Evolutionary conservation across 306 rosid species (phyloP), one percentile per base, ranked within the genome.

Genomic region (Trichosanthes cucumerina): DNA sequence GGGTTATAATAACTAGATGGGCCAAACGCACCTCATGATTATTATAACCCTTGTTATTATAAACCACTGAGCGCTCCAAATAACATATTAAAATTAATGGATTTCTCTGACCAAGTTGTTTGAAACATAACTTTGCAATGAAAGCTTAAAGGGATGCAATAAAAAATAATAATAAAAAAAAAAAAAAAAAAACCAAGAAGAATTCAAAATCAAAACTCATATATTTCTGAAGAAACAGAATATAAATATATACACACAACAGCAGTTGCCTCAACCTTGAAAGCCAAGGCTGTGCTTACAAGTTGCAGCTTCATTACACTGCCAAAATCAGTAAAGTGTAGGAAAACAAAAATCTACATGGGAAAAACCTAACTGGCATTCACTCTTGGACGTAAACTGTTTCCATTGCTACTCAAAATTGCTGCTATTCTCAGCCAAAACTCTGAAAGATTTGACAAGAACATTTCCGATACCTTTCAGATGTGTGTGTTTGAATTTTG

Each of bases 191-290:
- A 10, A 31, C 18, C 19, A 5, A 59, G 65, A 60, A 60, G 39
- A 62, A 39, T 39, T 68, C 56, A 23, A 6, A 24, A 70, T 13
- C 36, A 70, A 23, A 24, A 70, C 56, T 70, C 39, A 46, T 69
- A 58, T 26, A 44, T 6, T 70, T 23, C 21, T 24, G 39, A 71
- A 71, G 34, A 69, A 49, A 49, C 78, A 28, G 44, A 73, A 73
- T 4, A 73, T n/a, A 64, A 33, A 44, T 14, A 73, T 49, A 18
- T 31, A 50, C 78, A 73, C 60, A 73, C 76, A 9, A 15, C 59
- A 28, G 78, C 59, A 50, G 78, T 73, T 49, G 77, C 36, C 57
- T 46, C 14, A 73, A 73, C 78, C 78, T 73, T 46, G 57, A 44
- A 26, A 43, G 1, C 77, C 39, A 46, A 73, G 78, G 44, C 26